A percentile compares a stretch with the other conserved stretches of the same genome.
Evolutionary conservation across 495 filamentous ascomycete genomes (phyloP).

Genomic region (Penicillium tannophilum): DNA sequence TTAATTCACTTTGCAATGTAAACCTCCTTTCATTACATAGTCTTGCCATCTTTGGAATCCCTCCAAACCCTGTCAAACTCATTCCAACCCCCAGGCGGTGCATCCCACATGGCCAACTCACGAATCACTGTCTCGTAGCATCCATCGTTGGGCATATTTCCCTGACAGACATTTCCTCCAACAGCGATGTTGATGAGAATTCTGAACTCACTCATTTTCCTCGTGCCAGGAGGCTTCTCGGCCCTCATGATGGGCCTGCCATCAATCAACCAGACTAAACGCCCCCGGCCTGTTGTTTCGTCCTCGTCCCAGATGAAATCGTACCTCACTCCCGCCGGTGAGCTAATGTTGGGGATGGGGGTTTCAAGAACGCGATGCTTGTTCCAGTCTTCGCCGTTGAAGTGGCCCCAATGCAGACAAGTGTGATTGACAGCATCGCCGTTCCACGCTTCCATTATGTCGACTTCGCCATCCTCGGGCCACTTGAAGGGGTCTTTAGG

Average conservation of each 20-base stretch:
- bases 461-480: conserved; percentile 34
- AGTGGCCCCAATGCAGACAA: conserved; percentile 35
- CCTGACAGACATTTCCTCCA: conserved; percentile 35
- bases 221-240: conserved; percentile 32
- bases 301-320: conserved; percentile 35
- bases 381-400: conserved; percentile 31
- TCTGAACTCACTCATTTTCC: conserved; percentile 34
- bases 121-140: conserved; percentile 31
- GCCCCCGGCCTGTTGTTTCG: conserved; percentile 26
- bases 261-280: conserved; percentile 33
- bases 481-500: conserved; percentile 37
- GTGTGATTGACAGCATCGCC: conserved; percentile 33
- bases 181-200: conserved; percentile 35
- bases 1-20: conserved; percentile 16
- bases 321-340: conserved; percentile 27
- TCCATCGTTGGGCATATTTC: conserved; percentile 32
- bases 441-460: conserved; percentile 35
- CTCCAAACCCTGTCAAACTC: conserved; percentile 29
- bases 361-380: conserved; percentile 35
- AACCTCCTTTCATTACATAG: conserved; percentile 25
- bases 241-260: conserved; percentile 31
- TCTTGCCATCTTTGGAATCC: conserved; percentile 30
- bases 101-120: conserved; percentile 34
- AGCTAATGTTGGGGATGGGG: conserved; percentile 29
- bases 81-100: conserved; percentile 30